Evolutionary conservation across 176 grass and related monocot species (phyloP), one percentile per base, ranked within the genome.

Genomic region (Cocos nucifera): DNA sequence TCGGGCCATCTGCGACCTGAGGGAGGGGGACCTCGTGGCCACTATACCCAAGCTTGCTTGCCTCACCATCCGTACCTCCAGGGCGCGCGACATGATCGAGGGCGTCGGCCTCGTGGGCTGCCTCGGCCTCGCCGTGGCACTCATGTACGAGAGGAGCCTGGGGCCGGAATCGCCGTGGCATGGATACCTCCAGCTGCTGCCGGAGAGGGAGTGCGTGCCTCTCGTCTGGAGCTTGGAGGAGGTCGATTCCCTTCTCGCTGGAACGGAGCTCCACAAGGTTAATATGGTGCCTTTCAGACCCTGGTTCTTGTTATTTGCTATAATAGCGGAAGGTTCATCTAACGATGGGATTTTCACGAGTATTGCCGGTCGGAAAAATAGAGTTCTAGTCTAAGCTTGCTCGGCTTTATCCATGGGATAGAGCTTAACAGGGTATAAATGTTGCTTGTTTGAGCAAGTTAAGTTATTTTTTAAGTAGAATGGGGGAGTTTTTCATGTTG

Each of bases 211-310:
- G 71, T 79, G 78, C 21, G 81, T 97, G 59, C 87, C 87, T 56
- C 74, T 97, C 22, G 87, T 97, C 14, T 97, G 92, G 92, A 78
- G 69, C 10, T 71, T 62, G 22, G 58, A 73, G 21, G 84, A 97
- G 77, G 75, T 81, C 4, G 73, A 73, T 51, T 62, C 56, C 22
- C 81, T 91, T 54, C 85, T 97, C 6, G 66, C 59, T 6, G 87
- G 93, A 61, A 97, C 93, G 17, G 93, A 97, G 67, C 93, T 97
- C 19, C 78, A 88, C 53, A 83, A 78, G 93, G 84, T 97, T 61
- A 75, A 32, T 26, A 29, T 27, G 63, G 67, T 24, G n/a, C 61
- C 51, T 22, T 10, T 6, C 1, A 44, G 58, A 14, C 19, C 28
- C 19, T 28, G 14, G 32, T 19, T 58, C 7, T 53, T 1, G 17